A percentile compares a stretch with the other conserved stretches of the same genome.
phyloP scores from a whole-genome alignment of 2,329 filamentous ascomycete species.

The Chrysoporthe cubensis region DNA sequence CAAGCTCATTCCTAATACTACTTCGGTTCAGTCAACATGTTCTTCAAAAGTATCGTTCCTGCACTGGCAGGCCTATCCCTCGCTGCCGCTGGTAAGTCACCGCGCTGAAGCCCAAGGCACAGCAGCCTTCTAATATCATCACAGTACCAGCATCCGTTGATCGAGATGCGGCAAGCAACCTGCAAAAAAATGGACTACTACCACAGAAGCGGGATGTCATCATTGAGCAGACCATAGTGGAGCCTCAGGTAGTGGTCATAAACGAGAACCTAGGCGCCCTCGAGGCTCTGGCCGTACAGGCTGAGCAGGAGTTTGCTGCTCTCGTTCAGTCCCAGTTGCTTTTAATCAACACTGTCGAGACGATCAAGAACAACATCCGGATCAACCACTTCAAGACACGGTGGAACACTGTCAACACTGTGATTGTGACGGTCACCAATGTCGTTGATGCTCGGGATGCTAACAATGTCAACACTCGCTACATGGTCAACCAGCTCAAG shows the following conservation, averaged over 20 bases:
- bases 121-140: not conserved
- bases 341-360: slow-evolving; percentile 42
- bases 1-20: slow-evolving; percentile 3
- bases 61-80: slow-evolving; percentile 38
- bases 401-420: slow-evolving; percentile 38
- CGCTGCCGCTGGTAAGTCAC: slow-evolving; percentile 35
- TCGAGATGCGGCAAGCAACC: slow-evolving; percentile 30
- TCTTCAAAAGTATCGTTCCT: slow-evolving; percentile 33
- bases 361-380: slow-evolving; percentile 49
- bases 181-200: slow-evolving; percentile 33
- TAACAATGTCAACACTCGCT: slow-evolving; percentile 38
- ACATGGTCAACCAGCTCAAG: slow-evolving; percentile 44
- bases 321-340: slow-evolving; percentile 43
- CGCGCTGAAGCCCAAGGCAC: not conserved
- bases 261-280: slow-evolving; percentile 43
- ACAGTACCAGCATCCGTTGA: slow-evolving; percentile 25
- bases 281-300: slow-evolving; percentile 39
- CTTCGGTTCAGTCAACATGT: slow-evolving; percentile 32
- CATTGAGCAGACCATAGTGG: slow-evolving; percentile 40
- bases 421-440: slow-evolving; percentile 44
- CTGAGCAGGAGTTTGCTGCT: slow-evolving; percentile 43
- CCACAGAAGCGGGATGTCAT: slow-evolving; percentile 36
- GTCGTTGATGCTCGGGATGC: slow-evolving; percentile 42
- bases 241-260: slow-evolving; percentile 39
- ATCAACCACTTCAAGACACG: slow-evolving; percentile 43